These are phyloP conservation scores for Ceratobasidium sp. DNA, from an alignment of 1,284 basidiomycete species.

Conservation along the genomic window DNA sequence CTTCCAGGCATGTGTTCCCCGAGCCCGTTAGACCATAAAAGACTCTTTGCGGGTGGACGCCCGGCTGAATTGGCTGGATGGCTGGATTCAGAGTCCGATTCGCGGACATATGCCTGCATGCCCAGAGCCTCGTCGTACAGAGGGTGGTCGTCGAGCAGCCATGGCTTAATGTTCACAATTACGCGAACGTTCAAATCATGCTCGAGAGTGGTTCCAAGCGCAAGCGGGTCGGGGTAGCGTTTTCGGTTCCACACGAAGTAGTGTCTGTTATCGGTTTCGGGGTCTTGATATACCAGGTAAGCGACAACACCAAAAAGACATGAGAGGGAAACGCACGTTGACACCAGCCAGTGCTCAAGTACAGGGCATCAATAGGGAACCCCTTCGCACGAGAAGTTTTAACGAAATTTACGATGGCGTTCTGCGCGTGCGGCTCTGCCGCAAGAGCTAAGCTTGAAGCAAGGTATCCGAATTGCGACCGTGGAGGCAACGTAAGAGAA, in stretches of 20 bases:
- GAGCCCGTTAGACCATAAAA: slow-evolving; percentile 34
- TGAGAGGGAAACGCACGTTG: slow-evolving; percentile 1
- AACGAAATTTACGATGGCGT: slow-evolving; percentile 26
- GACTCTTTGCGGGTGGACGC: slow-evolving; percentile 24
- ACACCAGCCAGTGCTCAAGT: slow-evolving; percentile 41
- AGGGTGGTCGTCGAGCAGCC: slow-evolving; percentile 41
- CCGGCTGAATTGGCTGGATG: not conserved
- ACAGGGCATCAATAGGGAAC: slow-evolving; percentile 41
- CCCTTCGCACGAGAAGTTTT: slow-evolving; percentile 36
- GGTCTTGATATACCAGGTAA: slow-evolving; percentile 11
- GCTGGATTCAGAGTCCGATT: slow-evolving; percentile 3
- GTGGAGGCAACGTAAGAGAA: slow-evolving; percentile 37
- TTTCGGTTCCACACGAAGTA: slow-evolving; percentile 45
- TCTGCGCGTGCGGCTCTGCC: slow-evolving; percentile 31
- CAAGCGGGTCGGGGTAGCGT: slow-evolving; percentile 35
- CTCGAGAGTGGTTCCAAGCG: slow-evolving; percentile 34
- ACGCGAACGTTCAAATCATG: slow-evolving; percentile 38
- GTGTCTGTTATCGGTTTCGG: slow-evolving; percentile 35
- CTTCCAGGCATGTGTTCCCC: slow-evolving; percentile 26
- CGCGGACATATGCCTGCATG: slow-evolving; percentile 15
- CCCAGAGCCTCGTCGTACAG: slow-evolving; percentile 31
- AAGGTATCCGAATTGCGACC: slow-evolving; percentile 42
- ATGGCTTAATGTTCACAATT: slow-evolving; percentile 41
- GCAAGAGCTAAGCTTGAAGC: slow-evolving; percentile 39
- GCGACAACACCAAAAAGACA: not conserved